Evolutionary conservation across 2,329 filamentous ascomycete genomes (phyloP).

Genomic region (Arthrobotrys iridis): DNA sequence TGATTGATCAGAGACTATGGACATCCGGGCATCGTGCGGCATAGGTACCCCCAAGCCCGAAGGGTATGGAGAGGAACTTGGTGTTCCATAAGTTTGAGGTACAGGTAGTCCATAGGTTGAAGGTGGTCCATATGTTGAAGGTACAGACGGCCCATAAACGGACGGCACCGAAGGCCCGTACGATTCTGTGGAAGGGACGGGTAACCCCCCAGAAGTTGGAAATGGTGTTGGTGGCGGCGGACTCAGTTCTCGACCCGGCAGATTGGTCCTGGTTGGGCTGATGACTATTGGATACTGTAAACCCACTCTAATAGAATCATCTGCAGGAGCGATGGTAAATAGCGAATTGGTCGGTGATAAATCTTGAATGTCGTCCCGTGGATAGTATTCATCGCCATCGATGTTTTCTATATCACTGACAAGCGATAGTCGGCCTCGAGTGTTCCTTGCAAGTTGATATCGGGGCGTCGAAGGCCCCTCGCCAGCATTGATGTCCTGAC

Average conservation of each 20-base stretch:
- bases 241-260: neutral
- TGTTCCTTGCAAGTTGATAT: constrained; percentile 23
- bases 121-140: constrained; percentile 15
- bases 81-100: constrained; percentile 23
- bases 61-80: constrained; percentile 12
- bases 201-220: constrained; percentile 25
- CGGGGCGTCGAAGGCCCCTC: constrained; percentile 30
- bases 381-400: constrained; percentile 25
- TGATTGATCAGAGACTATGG: constrained; percentile 34
- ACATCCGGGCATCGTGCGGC: constrained; percentile 17
- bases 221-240: constrained; percentile 6
- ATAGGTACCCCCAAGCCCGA: constrained; percentile 1
- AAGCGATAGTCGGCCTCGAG: constrained; percentile 32
- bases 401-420: constrained; percentile 45
- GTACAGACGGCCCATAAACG: constrained; percentile 19
- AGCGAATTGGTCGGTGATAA: constrained; percentile 20
- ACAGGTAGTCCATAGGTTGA: constrained; percentile 30
- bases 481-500: constrained; percentile 22
- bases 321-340: neutral
- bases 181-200: constrained; percentile 28
- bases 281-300: constrained; percentile 12
- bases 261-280: constrained; percentile 23
- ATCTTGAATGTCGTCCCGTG: neutral
- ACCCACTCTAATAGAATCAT: constrained; percentile 16
- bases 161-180: constrained; percentile 34